Conservation (phyloP, 2,329 filamentous ascomycete genomes). For the Nemania sp. region DNA sequence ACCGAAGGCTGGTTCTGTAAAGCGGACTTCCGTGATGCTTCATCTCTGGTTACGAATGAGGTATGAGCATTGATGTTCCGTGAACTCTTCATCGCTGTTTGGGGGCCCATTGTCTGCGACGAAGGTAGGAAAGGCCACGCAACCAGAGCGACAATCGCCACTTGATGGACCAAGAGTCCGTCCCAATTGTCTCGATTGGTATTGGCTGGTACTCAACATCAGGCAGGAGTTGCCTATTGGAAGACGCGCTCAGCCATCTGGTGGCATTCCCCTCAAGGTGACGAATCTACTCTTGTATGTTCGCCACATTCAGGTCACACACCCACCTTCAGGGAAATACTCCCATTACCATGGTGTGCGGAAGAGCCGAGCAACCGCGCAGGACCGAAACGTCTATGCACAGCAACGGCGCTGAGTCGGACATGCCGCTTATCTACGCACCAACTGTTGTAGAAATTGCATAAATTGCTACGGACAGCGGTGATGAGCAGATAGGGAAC, state of each 20-base stretch:
- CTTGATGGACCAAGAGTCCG: constrained; percentile 6
- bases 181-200: constrained; percentile 16
- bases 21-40: constrained; percentile 9
- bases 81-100: constrained; percentile 1
- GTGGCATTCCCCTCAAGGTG: constrained; percentile 11
- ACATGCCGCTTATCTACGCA: constrained; percentile 10
- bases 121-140: background rate
- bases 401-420: constrained; percentile 1
- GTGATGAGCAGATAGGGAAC: constrained; percentile 13
- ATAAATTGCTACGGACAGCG: background rate
- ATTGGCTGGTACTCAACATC: constrained; percentile 16
- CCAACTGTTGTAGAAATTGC: constrained; percentile 9
- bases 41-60: constrained; percentile 9
- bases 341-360: background rate
- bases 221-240: constrained; percentile 14
- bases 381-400: constrained; percentile 13
- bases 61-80: background rate
- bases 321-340: constrained; percentile 1
- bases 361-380: background rate
- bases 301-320: constrained; percentile 15
- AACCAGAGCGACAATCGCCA: constrained; percentile 11
- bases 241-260: constrained; percentile 6
- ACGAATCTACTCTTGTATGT: constrained; percentile 2
- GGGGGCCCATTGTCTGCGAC: background rate
- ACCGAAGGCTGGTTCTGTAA: constrained; percentile 1